Conservation (phyloP, 768 basidiomycete genomes). For the Lentinula edodes region DNA sequence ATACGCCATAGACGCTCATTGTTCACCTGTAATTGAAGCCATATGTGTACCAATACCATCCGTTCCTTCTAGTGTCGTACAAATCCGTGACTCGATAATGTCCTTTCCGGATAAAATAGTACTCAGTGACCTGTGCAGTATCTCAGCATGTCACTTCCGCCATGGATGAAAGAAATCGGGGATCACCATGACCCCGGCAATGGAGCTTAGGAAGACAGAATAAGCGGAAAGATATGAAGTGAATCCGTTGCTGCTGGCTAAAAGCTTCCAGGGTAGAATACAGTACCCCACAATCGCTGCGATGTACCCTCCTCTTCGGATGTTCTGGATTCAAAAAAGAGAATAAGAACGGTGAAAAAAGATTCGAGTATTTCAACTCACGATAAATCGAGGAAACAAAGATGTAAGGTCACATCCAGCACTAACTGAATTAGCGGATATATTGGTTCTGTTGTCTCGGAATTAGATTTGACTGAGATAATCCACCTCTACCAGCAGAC, state of each 20-base stretch:
- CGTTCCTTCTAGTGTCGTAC: constrained; percentile 49
- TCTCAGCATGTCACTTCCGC: not conserved
- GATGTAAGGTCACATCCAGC: constrained; percentile 83
- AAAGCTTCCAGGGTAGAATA: constrained; percentile 75
- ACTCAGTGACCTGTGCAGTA: constrained; percentile 59
- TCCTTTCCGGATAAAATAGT: constrained; percentile 67
- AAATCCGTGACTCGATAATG: constrained; percentile 70
- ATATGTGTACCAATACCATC: constrained; percentile 73
- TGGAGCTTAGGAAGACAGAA: constrained; percentile 75
- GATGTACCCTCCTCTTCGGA: constrained; percentile 79
- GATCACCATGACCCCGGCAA: constrained; percentile 73
- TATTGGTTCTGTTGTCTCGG: constrained; percentile 50
- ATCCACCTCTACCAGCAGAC: not conserved
- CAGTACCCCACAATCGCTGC: constrained; percentile 72
- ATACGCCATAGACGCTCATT: too few species aligned
- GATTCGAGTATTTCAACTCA: constrained; percentile 22
- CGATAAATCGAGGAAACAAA: constrained; percentile 70
- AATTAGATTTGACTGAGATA: not conserved
- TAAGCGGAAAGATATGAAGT: constrained; percentile 80
- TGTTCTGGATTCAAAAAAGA: constrained; percentile 43
- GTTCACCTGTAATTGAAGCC: constrained; percentile 67
- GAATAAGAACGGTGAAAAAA: not conserved
- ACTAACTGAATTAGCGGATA: constrained; percentile 77
- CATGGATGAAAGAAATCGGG: not conserved
- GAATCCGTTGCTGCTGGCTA: constrained; percentile 69